Evolutionary conservation across 1,139 yeast genomes (phyloP), one percentile per base, ranked within the genome.

Genomic region (Nakaseomyces kungkrabaensis): DNA sequence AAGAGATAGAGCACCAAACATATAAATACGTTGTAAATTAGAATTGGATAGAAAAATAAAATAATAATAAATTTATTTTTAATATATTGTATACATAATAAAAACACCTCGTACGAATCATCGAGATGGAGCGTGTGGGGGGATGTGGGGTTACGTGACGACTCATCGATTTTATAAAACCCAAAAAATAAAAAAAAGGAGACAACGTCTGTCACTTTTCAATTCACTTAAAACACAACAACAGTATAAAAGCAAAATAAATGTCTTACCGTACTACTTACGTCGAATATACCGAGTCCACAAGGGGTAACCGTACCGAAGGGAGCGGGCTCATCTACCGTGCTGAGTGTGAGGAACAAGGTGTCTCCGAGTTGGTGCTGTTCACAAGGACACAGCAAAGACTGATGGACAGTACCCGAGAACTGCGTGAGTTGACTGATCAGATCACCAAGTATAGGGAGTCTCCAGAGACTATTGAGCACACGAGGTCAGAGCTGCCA

Each of bases 361-460:
- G 46, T 29, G 27, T 45, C n/a, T 33, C 48, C 4, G 52, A 47
- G 26, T 26, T 48, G 11, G 33, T 49, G 43, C 44, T 47, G 37
- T 54, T 37, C 48, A 51, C 47, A 37, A 50, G 26, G 22, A 38
- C 44, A 13, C 59, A 56, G 32, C 48, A 47, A 9, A 45, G 45
- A 4, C 43, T 58, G 37, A 37, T 36, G 13, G 54, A 53, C 10
- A 53, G 53, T 4, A 51, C 55, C 2, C 47, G 48, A 17, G 59
- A 54, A 31, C 46, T 58, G 27, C 57, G 55, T 31, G 37, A 22
- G 1, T 46, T 58, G 29, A 53, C 59, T 1, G 57, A 56, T 17
- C 53, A 48, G 40, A 50, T 58, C 4, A 31, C 33, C 34, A 33
- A 32, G 22, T 51, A 48, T 27, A 49, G 47, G 17, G 48, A 43